Evolutionary conservation across 352 stramenopile species (phyloP).

Genomic region (Blastocystis sp.): DNA sequence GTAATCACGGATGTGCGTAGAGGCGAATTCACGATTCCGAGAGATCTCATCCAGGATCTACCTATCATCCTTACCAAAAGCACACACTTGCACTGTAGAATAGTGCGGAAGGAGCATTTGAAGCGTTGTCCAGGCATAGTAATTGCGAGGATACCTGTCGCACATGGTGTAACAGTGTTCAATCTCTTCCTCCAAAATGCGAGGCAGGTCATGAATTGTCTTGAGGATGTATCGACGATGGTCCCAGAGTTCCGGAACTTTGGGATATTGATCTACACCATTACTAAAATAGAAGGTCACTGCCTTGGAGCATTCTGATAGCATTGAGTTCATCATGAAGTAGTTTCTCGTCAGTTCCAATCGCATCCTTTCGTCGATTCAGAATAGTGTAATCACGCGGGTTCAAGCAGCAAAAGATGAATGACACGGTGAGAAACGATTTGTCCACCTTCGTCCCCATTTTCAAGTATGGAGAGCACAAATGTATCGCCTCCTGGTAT

Average conservation of each 20-base stretch:
- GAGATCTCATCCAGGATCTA: constrained; percentile 30
- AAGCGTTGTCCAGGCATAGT: constrained; percentile 58
- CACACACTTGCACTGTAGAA: background rate
- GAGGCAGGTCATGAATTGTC: background rate
- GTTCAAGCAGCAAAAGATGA: constrained; percentile 48
- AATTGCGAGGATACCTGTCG: constrained; percentile 62
- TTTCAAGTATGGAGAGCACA: background rate
- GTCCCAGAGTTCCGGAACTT: constrained; percentile 61
- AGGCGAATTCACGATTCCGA: constrained; percentile 21
- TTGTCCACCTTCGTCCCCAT: background rate
- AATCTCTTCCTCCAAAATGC: constrained; percentile 4
- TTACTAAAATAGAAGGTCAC: background rate
- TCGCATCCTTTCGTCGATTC: constrained; percentile 35
- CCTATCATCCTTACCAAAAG: background rate
- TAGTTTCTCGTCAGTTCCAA: background rate
- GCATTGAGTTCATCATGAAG: background rate
- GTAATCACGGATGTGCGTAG: constrained; percentile 58
- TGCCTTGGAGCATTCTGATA: constrained; percentile 23
- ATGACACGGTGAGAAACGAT: constrained; percentile 10
- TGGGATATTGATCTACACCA: constrained; percentile 60
- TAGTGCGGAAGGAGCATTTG: constrained; percentile 36
- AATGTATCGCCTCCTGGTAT: background rate
- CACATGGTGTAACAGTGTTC: constrained; percentile 50
- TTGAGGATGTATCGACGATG: constrained; percentile 38
- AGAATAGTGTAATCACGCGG: constrained; percentile 48